A percentile compares a stretch with the other conserved stretches of the same genome.
Evolutionary conservation across 2,329 filamentous ascomycete species (phyloP).

Genomic region (Exophiala bonariae): DNA sequence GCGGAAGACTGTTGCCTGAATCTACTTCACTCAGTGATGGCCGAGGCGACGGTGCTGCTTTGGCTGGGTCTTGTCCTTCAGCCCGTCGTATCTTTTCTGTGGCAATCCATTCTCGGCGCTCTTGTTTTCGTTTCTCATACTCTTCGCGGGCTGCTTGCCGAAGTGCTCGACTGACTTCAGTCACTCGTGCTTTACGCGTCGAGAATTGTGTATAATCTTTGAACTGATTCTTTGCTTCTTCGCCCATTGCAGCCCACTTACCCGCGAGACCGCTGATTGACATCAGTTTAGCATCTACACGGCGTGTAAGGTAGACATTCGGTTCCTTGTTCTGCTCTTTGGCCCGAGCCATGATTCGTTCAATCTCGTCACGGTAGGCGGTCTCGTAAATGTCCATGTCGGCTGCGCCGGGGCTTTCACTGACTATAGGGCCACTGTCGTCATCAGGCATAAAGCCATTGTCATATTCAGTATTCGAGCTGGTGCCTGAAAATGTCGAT

Average conservation of each 20-base stretch:
- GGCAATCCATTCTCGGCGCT: constrained; percentile 36
- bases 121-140: constrained; percentile 27
- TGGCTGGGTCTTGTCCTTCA: constrained; percentile 15
- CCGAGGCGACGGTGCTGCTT: constrained; percentile 9
- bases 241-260: constrained; percentile 28
- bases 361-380: constrained; percentile 80
- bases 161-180: constrained; percentile 29
- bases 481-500: constrained; percentile 41
- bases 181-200: constrained; percentile 27
- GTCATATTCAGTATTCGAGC: constrained; percentile 48
- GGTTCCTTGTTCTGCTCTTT: constrained; percentile 41
- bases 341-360: constrained; percentile 61
- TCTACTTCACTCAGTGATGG: constrained; percentile 12
- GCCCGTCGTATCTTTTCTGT: constrained; percentile 22
- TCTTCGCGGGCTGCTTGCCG: constrained; percentile 29
- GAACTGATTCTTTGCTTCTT: constrained; percentile 27
- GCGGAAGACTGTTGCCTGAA: constrained; percentile 7
- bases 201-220: constrained; percentile 29
- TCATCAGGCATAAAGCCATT: constrained; percentile 29
- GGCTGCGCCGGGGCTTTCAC: constrained; percentile 80
- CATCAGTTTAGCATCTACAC: constrained; percentile 45
- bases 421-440: constrained; percentile 54
- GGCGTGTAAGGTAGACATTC: constrained; percentile 59
- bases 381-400: constrained; percentile 87
- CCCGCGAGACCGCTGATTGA: constrained; percentile 28